A percentile compares a stretch with the other conserved stretches of the same genome.
These are phyloP conservation scores for Vitis hybrid DNA, from an alignment of 177 flowering plant species.

Conservation along the genomic window DNA sequence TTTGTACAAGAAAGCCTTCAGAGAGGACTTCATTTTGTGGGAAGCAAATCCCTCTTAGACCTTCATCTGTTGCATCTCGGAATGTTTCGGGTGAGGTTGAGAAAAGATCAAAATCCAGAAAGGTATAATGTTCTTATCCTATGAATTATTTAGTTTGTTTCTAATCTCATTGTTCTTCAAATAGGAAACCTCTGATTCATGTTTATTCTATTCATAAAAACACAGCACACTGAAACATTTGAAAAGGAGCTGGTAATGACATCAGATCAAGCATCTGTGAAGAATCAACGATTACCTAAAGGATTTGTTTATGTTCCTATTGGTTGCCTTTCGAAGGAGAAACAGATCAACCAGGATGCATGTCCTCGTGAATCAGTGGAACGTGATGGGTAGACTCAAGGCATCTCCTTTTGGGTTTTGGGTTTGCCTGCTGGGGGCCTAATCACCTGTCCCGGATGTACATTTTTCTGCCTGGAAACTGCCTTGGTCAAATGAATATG, in stretches of 20 bases:
- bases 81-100: constrained; percentile 43
- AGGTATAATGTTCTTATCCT: constrained; percentile 33
- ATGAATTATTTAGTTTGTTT: background rate
- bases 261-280: constrained; percentile 84
- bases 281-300: constrained; percentile 81
- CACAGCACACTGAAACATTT: constrained; percentile 71
- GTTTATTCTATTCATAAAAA: background rate
- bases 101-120: constrained; percentile 45
- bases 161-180: background rate
- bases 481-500: constrained; percentile 1
- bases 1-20: constrained; percentile 31
- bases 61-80: constrained; percentile 36
- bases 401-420: constrained; percentile 5
- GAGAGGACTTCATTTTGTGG: constrained; percentile 55
- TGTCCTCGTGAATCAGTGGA: constrained; percentile 35
- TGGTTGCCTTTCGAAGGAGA: constrained; percentile 61
- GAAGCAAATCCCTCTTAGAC: constrained; percentile 71
- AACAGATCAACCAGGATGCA: constrained; percentile 38
- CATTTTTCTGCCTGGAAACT: constrained; percentile 7
- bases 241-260: constrained; percentile 92
- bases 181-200: background rate
- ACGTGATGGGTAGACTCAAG: constrained; percentile 37
- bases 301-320: constrained; percentile 87
- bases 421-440: constrained; percentile 11
- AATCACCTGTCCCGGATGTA: constrained; percentile 8